phyloP scores from a whole-genome alignment of 768 basidiomycete genomes.

The Zangia roseola region DNA sequence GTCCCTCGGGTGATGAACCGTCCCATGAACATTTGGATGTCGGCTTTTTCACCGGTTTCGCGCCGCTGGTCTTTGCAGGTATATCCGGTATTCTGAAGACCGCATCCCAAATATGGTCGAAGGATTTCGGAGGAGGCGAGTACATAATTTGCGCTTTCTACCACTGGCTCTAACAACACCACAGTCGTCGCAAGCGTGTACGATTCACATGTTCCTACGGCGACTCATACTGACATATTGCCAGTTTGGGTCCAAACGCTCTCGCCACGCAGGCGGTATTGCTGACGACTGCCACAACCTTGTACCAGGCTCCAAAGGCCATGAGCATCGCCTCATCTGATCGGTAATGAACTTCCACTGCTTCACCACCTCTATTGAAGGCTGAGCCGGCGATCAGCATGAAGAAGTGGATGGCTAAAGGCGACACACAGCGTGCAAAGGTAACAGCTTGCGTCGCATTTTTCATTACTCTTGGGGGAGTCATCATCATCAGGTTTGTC shows the following conservation, averaged over 20 bases:
- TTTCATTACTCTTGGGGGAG: constrained; percentile 12
- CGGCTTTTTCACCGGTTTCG: constrained; percentile 16
- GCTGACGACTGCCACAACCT: constrained; percentile 21
- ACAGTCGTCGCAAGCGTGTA: constrained; percentile 26
- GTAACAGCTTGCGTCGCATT: constrained; percentile 19
- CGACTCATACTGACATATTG: constrained; percentile 3
- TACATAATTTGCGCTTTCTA: background rate
- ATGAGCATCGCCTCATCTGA: constrained; percentile 19
- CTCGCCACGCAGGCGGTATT: constrained; percentile 28
- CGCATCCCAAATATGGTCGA: constrained; percentile 31
- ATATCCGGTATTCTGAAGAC: constrained; percentile 20
- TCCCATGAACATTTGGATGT: background rate
- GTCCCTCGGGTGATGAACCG: background rate
- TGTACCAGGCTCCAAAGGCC: constrained; percentile 24
- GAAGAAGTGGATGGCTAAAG: constrained; percentile 22
- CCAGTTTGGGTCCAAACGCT: constrained; percentile 21
- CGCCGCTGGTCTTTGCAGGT: constrained; percentile 16
- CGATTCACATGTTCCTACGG: background rate
- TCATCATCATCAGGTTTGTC: constrained; percentile 11
- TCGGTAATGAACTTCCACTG: constrained; percentile 19
- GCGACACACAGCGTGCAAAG: constrained; percentile 17
- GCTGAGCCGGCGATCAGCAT: constrained; percentile 12
- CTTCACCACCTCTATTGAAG: background rate
- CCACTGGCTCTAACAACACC: constrained; percentile 4
- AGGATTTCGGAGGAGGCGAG: constrained; percentile 27